Evolutionary conservation across 352 stramenopile genomes (phyloP).

Genomic region (Pythium rishiriense): DNA sequence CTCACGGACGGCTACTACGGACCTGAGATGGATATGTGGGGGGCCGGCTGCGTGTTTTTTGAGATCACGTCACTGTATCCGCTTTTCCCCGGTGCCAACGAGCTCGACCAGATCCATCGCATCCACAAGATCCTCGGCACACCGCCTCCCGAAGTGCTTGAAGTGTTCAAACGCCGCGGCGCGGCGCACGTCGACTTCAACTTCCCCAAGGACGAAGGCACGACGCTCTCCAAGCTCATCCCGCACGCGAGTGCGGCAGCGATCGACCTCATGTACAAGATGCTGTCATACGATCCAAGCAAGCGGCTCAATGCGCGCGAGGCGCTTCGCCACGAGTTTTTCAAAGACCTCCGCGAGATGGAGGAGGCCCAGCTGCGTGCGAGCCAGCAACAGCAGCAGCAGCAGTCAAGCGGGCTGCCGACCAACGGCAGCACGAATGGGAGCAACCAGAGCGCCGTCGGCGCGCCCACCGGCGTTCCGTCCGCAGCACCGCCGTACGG

Average conservation of each 20-base stretch:
- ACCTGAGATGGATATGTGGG: constrained; percentile 97
- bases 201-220: constrained; percentile 89
- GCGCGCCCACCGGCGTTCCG: not conserved
- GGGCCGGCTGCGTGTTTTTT: constrained; percentile 95
- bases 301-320: constrained; percentile 90
- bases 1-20: constrained; percentile 95
- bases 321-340: constrained; percentile 90
- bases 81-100: constrained; percentile 93
- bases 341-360: constrained; percentile 82
- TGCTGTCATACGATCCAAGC: constrained; percentile 88
- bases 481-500: constrained; percentile 15
- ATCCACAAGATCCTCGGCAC: constrained; percentile 96
- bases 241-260: constrained; percentile 83
- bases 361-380: constrained; percentile 55
- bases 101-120: constrained; percentile 94
- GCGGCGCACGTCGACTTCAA: constrained; percentile 93
- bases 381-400: constrained; percentile 35
- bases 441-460: not conserved
- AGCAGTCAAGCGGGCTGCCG: constrained; percentile 14
- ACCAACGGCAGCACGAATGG: not conserved
- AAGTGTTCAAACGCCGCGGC: constrained; percentile 91
- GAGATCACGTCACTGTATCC: constrained; percentile 95
- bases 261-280: constrained; percentile 88
- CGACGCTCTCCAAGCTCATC: constrained; percentile 83
- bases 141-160: constrained; percentile 77